These are phyloP conservation scores for Bipolaris bicolor DNA, from an alignment of 2,329 filamentous ascomycete genomes.

Conservation along the genomic window DNA sequence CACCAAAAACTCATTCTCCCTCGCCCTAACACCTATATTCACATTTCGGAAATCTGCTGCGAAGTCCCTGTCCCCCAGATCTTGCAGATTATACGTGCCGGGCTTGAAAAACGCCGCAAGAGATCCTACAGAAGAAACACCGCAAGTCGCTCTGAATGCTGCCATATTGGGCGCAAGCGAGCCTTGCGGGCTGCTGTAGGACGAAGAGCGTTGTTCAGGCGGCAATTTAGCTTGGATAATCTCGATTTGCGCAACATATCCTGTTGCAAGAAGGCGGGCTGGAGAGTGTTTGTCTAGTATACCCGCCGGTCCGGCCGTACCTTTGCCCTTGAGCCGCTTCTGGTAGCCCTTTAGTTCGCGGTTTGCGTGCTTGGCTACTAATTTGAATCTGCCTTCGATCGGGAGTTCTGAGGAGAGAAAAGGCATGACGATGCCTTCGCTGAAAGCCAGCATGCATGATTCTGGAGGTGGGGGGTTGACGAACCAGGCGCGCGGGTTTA, in stretches of 20 bases:
- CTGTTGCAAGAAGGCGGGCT: conserved; percentile 51
- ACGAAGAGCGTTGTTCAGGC: conserved; percentile 24
- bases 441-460: conserved; percentile 56
- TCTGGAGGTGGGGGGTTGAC: conserved; percentile 47
- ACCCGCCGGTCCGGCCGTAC: conserved; percentile 22
- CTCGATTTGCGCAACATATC: conserved; percentile 52
- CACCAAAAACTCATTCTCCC: conserved; percentile 56
- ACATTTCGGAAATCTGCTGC: conserved; percentile 49
- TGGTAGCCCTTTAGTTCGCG: conserved; percentile 53
- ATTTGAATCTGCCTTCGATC: conserved; percentile 47
- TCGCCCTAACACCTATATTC: conserved; percentile 50
- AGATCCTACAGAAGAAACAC: conserved; percentile 53
- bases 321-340: conserved; percentile 45
- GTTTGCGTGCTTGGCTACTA: conserved; percentile 52
- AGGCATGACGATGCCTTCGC: conserved; percentile 54
- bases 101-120: conserved; percentile 43
- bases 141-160: conserved; percentile 51
- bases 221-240: conserved; percentile 47
- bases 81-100: conserved; percentile 33
- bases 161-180: conserved; percentile 39
- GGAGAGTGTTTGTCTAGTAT: conserved; percentile 47
- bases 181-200: conserved; percentile 47
- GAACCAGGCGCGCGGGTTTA: conserved; percentile 56
- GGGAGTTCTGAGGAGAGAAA: conserved; percentile 48
- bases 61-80: conserved; percentile 44